Evolutionary conservation across 352 stramenopile genomes (phyloP).

Genomic region (Stramenopiles sp.): DNA sequence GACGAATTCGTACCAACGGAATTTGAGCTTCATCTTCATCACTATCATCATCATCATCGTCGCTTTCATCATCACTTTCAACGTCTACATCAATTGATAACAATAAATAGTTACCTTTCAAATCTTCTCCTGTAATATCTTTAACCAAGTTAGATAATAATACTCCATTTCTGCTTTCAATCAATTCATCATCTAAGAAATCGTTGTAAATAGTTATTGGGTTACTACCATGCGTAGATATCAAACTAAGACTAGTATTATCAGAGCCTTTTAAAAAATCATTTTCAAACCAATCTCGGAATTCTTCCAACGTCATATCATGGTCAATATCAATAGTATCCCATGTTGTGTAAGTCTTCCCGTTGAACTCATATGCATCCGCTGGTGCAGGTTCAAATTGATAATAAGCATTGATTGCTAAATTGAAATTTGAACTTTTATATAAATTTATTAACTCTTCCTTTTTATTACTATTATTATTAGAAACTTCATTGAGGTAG

Average conservation of each 20-base stretch:
- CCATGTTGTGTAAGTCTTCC: background rate
- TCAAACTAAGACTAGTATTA: background rate
- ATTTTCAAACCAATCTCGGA: background rate
- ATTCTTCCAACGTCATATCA: background rate
- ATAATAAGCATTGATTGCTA: conserved; percentile 14
- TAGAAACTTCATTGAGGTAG: background rate
- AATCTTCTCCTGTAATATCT: background rate
- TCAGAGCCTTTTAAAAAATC: background rate
- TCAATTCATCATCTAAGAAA: background rate
- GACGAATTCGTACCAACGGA: background rate
- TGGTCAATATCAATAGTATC: background rate
- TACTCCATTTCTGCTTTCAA: background rate
- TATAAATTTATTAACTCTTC: conserved; percentile 7
- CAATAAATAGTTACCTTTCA: background rate
- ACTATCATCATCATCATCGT: background rate
- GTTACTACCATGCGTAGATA: background rate
- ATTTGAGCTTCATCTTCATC: background rate
- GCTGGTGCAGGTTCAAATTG: conserved; percentile 13
- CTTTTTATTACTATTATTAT: background rate
- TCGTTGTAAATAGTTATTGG: background rate
- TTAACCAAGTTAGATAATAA: background rate
- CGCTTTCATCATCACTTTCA: background rate
- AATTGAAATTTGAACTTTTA: conserved; percentile 13
- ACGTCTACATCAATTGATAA: background rate
- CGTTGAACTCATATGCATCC: background rate